Evolutionary conservation across 129 eudicot genomes (phyloP).

Genomic region (Apium graveolens): DNA sequence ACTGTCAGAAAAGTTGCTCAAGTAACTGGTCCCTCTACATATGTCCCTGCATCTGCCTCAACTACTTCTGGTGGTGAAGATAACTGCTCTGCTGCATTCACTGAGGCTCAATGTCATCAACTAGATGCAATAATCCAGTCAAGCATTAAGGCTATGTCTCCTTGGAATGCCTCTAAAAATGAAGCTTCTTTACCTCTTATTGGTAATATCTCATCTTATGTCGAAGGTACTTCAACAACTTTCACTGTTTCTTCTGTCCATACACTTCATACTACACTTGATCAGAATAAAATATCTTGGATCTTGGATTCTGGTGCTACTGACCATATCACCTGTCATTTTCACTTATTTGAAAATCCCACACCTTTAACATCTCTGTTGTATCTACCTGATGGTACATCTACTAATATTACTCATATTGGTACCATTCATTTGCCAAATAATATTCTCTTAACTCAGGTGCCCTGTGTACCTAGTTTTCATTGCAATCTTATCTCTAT

Average conservation of each 20-base stretch:
- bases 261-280: too few species aligned
- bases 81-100: not conserved
- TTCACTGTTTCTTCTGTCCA: not conserved
- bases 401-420: not conserved
- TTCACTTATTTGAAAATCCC: not conserved
- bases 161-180: too few species aligned
- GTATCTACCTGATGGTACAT: not conserved
- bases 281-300: not conserved
- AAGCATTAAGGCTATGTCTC: not conserved
- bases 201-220: not conserved
- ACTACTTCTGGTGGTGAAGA: not conserved
- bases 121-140: not conserved
- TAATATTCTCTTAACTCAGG: not conserved
- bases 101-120: not conserved
- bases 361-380: not conserved
- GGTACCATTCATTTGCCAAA: not conserved
- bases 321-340: not conserved
- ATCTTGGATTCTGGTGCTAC: not conserved
- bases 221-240: not conserved
- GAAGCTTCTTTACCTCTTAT: not conserved
- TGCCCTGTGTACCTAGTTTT: not conserved
- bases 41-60: too few species aligned
- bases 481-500: not conserved
- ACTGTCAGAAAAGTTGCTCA: not conserved
- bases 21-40: not conserved